Percentiles rank a stretch among this genome's conserved stretches.
phyloP scores from a whole-genome alignment of 306 rosid species.

The Quercus gilva region DNA sequence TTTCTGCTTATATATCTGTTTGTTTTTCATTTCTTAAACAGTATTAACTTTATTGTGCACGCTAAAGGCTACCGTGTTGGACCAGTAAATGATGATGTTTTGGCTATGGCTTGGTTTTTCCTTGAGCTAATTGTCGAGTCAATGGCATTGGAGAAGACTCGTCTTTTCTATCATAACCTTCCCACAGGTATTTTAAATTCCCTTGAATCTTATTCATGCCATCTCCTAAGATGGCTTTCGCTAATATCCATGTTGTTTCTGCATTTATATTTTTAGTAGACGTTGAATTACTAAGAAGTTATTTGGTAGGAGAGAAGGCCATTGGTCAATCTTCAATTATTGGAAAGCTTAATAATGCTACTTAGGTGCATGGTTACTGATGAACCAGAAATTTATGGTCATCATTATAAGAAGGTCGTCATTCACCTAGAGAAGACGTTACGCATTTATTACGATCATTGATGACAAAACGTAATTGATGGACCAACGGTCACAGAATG shows the following conservation, averaged over 20 bases:
- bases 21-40: slow-evolving; percentile 7
- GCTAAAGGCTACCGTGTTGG: slow-evolving; percentile 99
- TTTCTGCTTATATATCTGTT: slow-evolving; percentile 13
- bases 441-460: too few species aligned
- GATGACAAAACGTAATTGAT: too few species aligned
- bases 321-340: too few species aligned
- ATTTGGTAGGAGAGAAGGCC: too few species aligned
- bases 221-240: neutral
- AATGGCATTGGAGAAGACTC: slow-evolving; percentile 93
- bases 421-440: too few species aligned
- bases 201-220: slow-evolving; percentile 5
- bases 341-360: too few species aligned
- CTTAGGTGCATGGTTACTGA: too few species aligned
- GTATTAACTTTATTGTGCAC: slow-evolving; percentile 44
- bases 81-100: slow-evolving; percentile 96
- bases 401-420: too few species aligned
- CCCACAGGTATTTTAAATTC: slow-evolving; percentile 60
- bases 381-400: too few species aligned
- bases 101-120: slow-evolving; percentile 99
- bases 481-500: too few species aligned
- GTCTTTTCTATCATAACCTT: slow-evolving; percentile 87
- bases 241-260: neutral
- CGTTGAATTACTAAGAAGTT: too few species aligned
- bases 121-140: slow-evolving; percentile 97
- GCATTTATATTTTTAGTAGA: too few species aligned